These are phyloP conservation scores for Ogataea trehalophila DNA, from an alignment of 805 yeast genomes.

Conservation along the genomic window DNA sequence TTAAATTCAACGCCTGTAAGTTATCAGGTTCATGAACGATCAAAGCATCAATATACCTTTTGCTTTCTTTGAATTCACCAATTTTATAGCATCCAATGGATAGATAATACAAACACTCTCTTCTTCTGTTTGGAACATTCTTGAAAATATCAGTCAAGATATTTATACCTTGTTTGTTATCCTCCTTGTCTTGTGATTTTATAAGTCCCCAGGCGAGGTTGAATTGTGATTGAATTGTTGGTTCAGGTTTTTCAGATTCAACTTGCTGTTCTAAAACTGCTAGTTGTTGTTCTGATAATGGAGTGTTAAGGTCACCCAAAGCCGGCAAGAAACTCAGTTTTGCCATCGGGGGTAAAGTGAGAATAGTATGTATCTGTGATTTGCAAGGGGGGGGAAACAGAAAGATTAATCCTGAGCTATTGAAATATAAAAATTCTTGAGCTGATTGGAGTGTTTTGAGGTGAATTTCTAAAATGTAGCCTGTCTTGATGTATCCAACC, in stretches of 20 bases:
- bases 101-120: constrained; percentile 86
- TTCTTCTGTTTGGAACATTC: constrained; percentile 74
- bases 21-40: constrained; percentile 80
- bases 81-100: constrained; percentile 84
- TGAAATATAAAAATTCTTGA: too few relatives aligned
- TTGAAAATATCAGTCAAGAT: constrained; percentile 66
- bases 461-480: too few relatives aligned
- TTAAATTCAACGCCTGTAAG: constrained; percentile 66
- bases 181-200: constrained; percentile 56
- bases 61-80: constrained; percentile 82
- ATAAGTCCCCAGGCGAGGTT: constrained; percentile 96
- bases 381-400: too few relatives aligned
- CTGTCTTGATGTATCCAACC: too few relatives aligned
- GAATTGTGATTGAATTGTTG: constrained; percentile 79
- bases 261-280: constrained; percentile 73
- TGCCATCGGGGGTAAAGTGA: constrained; percentile 13
- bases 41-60: constrained; percentile 77
- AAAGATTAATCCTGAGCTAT: too few relatives aligned
- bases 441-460: too few relatives aligned
- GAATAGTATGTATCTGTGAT: not conserved
- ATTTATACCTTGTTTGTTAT: constrained; percentile 76
- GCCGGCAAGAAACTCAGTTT: constrained; percentile 28
- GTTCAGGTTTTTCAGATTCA: constrained; percentile 72
- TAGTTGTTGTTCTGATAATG: constrained; percentile 71
- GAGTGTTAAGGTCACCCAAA: constrained; percentile 31